Evolutionary conservation across 2,329 filamentous ascomycete genomes (phyloP), one percentile per base, ranked within the genome.

Genomic region (Fonsecaea erecta): DNA sequence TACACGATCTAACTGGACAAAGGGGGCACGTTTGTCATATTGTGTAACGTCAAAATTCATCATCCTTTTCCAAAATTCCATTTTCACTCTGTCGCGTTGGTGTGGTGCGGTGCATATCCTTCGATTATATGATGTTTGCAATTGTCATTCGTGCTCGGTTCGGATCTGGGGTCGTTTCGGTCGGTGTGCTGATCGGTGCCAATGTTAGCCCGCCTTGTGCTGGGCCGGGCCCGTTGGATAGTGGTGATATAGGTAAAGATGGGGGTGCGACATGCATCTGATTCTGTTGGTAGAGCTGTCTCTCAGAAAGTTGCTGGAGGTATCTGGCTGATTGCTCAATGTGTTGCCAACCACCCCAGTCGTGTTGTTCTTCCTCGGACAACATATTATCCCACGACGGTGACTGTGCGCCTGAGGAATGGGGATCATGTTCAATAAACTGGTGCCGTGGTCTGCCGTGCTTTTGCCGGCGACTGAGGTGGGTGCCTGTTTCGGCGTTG

Each of bases 331-430:
- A 82, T 60, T 83, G 82, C 72, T 95, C 89, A 14, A 96, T 81
- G 67, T 86, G 85, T 24, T 87, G 86, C 93, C 93, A 97, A 1
- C 91, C 91, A 58, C 88, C 87, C 91, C 92, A 96, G 53, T 90
- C 88, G 60, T 83, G 81, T 52, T 81, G 80, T 69, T 88, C 86
- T 11, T 85, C 83, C 26, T 83, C 82, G 0, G 82, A 84, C 12
- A 89, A 76, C 21, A 63, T 64, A 53, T 69, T 71, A 56, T 70
- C 67, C 46, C 63, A 65, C 3, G 61, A 56, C 9, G 64, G 63
- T 1, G 67, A 53, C 18, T 68, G 71, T 30, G 62, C 64, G 37
- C 62, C 64, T 16, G 65, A 62, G 18, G 64, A 64, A 61, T 62
- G 71, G 16, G 67, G 59, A 24, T 70, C 62, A 6, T 64, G 35